Conservation (phyloP, 352 stramenopile species). For the Blastocystis sp. region DNA sequence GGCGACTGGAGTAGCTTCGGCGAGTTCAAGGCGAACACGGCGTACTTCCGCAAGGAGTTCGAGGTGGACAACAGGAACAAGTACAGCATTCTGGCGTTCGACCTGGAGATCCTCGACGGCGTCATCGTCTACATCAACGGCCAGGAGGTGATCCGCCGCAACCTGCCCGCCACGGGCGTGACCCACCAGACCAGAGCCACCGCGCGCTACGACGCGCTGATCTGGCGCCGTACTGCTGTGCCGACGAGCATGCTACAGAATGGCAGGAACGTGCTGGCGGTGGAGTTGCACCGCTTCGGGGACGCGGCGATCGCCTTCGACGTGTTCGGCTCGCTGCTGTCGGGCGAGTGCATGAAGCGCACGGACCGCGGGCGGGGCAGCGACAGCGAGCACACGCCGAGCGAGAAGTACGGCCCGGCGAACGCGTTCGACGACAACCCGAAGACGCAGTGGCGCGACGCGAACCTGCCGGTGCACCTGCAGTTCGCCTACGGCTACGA, state of each 20-base stretch:
- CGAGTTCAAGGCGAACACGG: background rate
- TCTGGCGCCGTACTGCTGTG: background rate
- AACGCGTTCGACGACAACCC: background rate
- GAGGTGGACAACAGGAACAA: too few relatives aligned
- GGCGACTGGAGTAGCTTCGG: background rate
- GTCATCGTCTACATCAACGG: too few relatives aligned
- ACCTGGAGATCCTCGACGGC: too few relatives aligned
- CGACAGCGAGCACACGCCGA: background rate
- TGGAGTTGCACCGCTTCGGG: background rate
- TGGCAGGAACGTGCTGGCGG: background rate
- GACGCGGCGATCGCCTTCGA: background rate
- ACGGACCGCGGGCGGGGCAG: background rate
- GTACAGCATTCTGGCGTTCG: too few relatives aligned
- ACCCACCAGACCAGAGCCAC: background rate
- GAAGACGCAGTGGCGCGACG: background rate
- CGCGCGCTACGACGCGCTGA: background rate
- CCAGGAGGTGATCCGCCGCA: background rate
- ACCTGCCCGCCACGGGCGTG: background rate
- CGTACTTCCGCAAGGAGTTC: too few relatives aligned
- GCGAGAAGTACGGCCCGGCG: background rate
- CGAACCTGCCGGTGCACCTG: background rate
- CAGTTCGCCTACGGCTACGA: background rate
- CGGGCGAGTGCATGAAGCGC: background rate
- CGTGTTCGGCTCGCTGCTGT: background rate
- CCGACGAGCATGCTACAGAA: slow-evolving; percentile 3